Percentiles rank a stretch among this genome's conserved stretches.
Evolutionary conservation across 2,329 filamentous ascomycete species (phyloP).

Genomic region (Paracorniculantispora psalliotae): DNA sequence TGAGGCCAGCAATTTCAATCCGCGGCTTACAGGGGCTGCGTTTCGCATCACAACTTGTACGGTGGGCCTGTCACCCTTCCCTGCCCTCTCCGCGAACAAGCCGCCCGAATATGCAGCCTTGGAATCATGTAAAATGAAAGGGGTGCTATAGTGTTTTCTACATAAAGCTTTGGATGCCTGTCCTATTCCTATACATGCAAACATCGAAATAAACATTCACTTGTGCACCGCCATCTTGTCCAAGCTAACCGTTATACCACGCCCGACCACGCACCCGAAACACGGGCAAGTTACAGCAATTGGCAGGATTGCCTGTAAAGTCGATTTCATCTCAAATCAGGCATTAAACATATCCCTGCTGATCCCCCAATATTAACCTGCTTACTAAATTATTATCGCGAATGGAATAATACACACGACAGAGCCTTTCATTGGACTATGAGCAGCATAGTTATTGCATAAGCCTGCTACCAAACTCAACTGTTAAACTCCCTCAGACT

Average conservation of each 20-base stretch:
- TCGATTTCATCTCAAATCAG: not conserved
- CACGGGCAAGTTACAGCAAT: not conserved
- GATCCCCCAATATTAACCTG: not conserved
- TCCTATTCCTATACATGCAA: not conserved
- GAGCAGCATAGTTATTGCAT: no score
- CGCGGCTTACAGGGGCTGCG: not conserved
- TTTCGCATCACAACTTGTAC: not conserved
- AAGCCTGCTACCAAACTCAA: no score
- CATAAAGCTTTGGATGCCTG: not conserved
- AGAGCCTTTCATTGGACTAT: no score
- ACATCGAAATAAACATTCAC: no score
- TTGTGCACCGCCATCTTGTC: no score
- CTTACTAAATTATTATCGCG: no score
- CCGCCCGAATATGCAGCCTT: not conserved
- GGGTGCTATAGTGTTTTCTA: not conserved
- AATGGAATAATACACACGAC: no score
- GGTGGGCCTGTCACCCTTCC: not conserved
- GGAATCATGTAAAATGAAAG: not conserved
- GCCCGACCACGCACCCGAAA: not conserved
- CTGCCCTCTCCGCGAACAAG: not conserved
- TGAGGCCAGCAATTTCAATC: not conserved
- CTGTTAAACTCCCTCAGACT: no score
- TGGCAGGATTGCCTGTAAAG: not conserved
- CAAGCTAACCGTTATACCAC: no score
- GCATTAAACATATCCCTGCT: not conserved